A percentile compares a stretch with the other conserved stretches of the same genome.
These are phyloP conservation scores for Dactylorhiza incarnata DNA, from an alignment of 106 monocot genomes.

Conservation along the genomic window DNA sequence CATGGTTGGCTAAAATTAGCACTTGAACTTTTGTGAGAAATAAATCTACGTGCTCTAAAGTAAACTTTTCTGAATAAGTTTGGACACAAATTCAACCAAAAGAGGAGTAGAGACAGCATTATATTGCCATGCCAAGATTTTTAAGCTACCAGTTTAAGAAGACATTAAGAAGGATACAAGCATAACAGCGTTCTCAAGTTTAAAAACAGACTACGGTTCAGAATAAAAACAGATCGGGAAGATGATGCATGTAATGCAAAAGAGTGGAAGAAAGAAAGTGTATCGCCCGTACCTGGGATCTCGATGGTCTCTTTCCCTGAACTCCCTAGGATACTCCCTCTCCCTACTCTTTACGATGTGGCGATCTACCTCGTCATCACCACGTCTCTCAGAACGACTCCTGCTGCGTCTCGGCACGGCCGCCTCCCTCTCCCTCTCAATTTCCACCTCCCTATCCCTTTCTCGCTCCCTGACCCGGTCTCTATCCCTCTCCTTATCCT, in stretches of 20 bases:
- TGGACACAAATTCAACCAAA: neutral
- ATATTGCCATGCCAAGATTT: neutral
- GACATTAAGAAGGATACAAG: neutral
- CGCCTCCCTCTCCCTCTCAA: constrained; percentile 10
- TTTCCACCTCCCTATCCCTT: constrained; percentile 24
- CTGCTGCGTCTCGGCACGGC: constrained; percentile 29
- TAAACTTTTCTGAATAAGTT: neutral
- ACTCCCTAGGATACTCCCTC: constrained; percentile 16
- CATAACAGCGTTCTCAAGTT: neutral
- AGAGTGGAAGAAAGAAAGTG: neutral
- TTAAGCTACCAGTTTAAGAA: neutral
- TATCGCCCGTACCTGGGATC: constrained; percentile 14
- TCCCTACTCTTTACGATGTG: constrained; percentile 15
- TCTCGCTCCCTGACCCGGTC: constrained; percentile 25
- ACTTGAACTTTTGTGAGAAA: neutral
- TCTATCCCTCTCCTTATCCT: constrained; percentile 21
- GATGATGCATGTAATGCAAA: neutral
- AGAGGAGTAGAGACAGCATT: neutral
- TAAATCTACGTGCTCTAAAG: neutral
- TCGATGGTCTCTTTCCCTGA: constrained; percentile 15
- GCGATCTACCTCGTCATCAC: constrained; percentile 29
- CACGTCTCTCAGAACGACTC: constrained; percentile 44
- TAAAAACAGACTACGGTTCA: neutral
- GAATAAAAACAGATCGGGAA: neutral
- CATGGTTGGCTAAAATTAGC: neutral